These are phyloP conservation scores for Termitomyces sp. DNA, from an alignment of 1,284 basidiomycete genomes.

Conservation along the genomic window DNA sequence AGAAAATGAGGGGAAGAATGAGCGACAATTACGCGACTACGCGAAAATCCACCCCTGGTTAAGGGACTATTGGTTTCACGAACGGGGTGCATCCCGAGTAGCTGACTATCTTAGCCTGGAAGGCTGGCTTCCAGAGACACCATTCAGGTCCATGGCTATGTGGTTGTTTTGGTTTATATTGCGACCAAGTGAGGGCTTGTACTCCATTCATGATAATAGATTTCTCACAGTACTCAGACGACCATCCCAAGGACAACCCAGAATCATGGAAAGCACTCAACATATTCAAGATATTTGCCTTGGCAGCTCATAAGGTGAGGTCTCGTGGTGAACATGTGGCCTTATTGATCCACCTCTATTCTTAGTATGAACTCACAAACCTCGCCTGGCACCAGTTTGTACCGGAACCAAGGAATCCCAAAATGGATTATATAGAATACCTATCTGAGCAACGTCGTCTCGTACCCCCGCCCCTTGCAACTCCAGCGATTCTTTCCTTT, in stretches of 20 bases:
- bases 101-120: constrained; percentile 30
- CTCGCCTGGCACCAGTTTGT: constrained; percentile 55
- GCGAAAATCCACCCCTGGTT: constrained; percentile 45
- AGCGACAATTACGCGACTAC: constrained; percentile 56
- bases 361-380: constrained; percentile 54
- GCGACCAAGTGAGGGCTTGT: constrained; percentile 43
- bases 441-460: constrained; percentile 40
- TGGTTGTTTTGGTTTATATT: constrained; percentile 74
- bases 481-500: constrained; percentile 68
- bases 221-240: constrained; percentile 32
- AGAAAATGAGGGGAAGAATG: constrained; percentile 80
- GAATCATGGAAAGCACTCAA: constrained; percentile 40
- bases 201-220: constrained; percentile 1
- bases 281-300: constrained; percentile 54
- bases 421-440: constrained; percentile 28
- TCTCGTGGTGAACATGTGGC: background rate
- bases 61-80: constrained; percentile 48
- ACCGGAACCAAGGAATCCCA: constrained; percentile 25
- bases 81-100: constrained; percentile 40
- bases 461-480: constrained; percentile 51
- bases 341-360: background rate
- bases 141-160: constrained; percentile 53
- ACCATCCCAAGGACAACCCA: constrained; percentile 36
- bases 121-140: constrained; percentile 53
- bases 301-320: constrained; percentile 63